Evolutionary conservation across 352 stramenopile species (phyloP).

Genomic region (Thraustochytrium striatum): DNA sequence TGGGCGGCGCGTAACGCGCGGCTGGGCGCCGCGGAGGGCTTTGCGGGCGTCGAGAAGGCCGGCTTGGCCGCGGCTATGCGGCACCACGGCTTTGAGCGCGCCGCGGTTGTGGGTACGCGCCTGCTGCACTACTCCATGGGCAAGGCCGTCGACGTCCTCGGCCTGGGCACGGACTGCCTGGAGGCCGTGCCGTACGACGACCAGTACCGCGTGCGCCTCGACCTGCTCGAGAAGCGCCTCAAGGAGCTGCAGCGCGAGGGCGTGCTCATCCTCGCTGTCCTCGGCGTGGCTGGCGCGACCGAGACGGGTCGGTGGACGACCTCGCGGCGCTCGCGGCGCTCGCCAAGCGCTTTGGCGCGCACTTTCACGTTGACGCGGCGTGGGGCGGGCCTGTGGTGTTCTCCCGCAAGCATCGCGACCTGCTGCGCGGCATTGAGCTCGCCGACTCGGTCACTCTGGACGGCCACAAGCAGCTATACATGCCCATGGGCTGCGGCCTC

Average conservation of each 20-base stretch:
- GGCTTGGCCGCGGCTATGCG: slow-evolving; percentile 5
- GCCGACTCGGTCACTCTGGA: slow-evolving; percentile 23
- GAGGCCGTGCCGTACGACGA: slow-evolving; percentile 31
- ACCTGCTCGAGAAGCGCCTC: slow-evolving; percentile 6
- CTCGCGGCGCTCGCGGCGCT: not conserved
- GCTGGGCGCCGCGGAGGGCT: not conserved
- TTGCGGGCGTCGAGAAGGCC: slow-evolving; percentile 20
- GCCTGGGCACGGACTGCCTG: slow-evolving; percentile 9
- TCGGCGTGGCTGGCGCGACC: slow-evolving; percentile 10
- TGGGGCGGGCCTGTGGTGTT: slow-evolving; percentile 38
- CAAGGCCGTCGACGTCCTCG: slow-evolving; percentile 26
- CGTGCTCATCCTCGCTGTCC: slow-evolving; percentile 5
- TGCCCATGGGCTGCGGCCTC: slow-evolving; percentile 42
- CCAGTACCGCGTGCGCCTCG: not conserved
- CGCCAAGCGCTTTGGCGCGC: not conserved
- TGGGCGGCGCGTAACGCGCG: slow-evolving; percentile 13
- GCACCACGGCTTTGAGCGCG: slow-evolving; percentile 12
- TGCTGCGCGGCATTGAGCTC: slow-evolving; percentile 5
- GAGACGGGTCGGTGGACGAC: slow-evolving; percentile 32
- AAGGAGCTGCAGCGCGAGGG: not conserved
- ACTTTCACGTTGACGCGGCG: slow-evolving; percentile 47
- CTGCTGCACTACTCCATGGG: slow-evolving; percentile 47
- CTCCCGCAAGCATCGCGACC: slow-evolving; percentile 1
- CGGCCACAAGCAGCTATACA: slow-evolving; percentile 45
- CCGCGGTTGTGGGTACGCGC: not conserved